Evolutionary conservation across 1,284 basidiomycete genomes (phyloP).

Genomic region (Xerocomus amazonicus): DNA sequence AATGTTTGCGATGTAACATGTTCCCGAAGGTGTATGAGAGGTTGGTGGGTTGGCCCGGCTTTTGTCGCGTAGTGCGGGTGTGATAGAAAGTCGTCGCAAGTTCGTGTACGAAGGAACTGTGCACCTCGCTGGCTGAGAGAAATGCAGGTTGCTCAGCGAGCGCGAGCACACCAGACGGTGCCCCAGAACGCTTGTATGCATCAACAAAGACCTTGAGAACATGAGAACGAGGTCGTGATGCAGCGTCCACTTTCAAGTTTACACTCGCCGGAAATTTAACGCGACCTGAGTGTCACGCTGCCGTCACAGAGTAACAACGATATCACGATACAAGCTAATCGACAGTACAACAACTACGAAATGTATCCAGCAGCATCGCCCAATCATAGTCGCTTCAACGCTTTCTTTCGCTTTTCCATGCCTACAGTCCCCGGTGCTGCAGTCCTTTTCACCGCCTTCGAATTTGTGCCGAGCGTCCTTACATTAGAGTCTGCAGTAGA

Average conservation of each 20-base stretch:
- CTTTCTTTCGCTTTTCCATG: conserved; percentile 81
- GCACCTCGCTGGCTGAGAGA: background rate
- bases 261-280: too few relatives aligned
- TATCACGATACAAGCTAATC: background rate
- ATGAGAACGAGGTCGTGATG: conserved; percentile 15
- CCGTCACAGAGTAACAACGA: conserved; percentile 2
- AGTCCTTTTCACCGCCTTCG: conserved; percentile 66
- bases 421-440: conserved; percentile 51
- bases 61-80: conserved; percentile 8
- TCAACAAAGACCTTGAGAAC: too few relatives aligned
- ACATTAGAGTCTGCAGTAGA: conserved; percentile 68
- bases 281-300: conserved; percentile 21
- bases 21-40: conserved; percentile 23
- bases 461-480: too few relatives aligned
- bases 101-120: background rate
- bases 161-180: conserved; percentile 5
- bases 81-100: conserved; percentile 19
- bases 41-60: background rate
- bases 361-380: too few relatives aligned
- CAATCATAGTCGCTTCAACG: conserved; percentile 66
- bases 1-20: conserved; percentile 45
- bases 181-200: too few relatives aligned
- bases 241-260: too few relatives aligned
- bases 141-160: conserved; percentile 11
- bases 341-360: too few relatives aligned